These are phyloP conservation scores for Claviceps digitariae DNA, from an alignment of 2,329 filamentous ascomycete species.

Conservation along the genomic window DNA sequence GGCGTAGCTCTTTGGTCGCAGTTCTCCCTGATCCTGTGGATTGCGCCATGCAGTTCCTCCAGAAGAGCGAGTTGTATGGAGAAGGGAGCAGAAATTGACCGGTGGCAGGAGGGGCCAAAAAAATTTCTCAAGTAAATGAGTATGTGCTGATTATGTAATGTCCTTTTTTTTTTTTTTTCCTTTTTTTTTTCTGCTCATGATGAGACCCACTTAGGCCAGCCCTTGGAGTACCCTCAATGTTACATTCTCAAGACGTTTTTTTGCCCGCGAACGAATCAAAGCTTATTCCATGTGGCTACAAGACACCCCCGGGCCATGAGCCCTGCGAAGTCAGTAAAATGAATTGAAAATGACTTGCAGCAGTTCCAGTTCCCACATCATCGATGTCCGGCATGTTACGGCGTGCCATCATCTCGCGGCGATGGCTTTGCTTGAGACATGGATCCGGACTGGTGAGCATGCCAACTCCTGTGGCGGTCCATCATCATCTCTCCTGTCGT, in stretches of 20 bases:
- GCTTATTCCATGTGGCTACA: neutral
- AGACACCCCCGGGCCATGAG: neutral
- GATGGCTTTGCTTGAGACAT: neutral
- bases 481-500: neutral
- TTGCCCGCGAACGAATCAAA: neutral
- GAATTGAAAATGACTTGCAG: neutral
- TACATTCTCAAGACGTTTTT: neutral
- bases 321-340: neutral
- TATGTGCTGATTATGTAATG: slow-evolving; percentile 2
- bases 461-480: neutral
- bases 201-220: neutral
- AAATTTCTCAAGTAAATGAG: neutral
- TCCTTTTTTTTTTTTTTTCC: neutral
- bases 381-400: neutral
- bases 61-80: neutral
- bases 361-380: too few relatives aligned
- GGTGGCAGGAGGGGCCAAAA: too few relatives aligned
- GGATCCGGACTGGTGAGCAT: neutral
- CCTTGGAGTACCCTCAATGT: neutral
- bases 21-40: neutral
- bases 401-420: neutral
- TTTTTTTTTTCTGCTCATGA: neutral
- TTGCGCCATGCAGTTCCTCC: neutral
- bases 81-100: neutral
- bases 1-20: neutral